Percentiles rank a stretch among this genome's conserved stretches.
These are phyloP conservation scores for Fomitopsis pinicola DNA, from an alignment of 1,284 basidiomycete species.

Conservation along the genomic window DNA sequence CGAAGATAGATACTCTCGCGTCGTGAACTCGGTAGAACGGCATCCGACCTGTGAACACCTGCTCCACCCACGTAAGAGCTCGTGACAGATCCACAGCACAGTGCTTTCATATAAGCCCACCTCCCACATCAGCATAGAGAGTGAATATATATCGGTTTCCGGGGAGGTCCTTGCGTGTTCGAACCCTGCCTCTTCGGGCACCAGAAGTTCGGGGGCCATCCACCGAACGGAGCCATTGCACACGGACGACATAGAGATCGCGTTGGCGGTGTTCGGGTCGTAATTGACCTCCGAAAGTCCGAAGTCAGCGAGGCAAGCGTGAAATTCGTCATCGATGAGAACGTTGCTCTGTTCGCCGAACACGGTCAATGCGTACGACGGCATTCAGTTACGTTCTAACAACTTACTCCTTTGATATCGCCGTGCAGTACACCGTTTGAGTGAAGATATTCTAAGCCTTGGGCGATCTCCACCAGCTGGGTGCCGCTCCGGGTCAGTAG, in stretches of 20 bases:
- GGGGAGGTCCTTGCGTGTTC: neutral
- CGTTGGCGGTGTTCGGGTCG: conserved; percentile 4
- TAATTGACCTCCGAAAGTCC: conserved; percentile 5
- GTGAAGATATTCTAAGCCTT: conserved; percentile 9
- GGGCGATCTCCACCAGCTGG: conserved; percentile 7
- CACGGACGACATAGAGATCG: neutral
- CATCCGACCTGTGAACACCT: neutral
- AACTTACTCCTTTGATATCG: conserved; percentile 8
- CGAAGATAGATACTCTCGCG: neutral
- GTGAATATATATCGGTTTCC: neutral
- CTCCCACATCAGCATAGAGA: conserved; percentile 1
- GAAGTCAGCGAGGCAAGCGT: conserved; percentile 8
- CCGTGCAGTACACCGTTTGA: conserved; percentile 6
- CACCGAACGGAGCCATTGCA: conserved; percentile 5
- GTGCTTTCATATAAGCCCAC: neutral
- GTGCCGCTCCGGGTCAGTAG: too few species aligned
- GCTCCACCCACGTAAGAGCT: neutral
- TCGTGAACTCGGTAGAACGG: neutral
- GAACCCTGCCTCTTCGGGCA: neutral
- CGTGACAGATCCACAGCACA: neutral
- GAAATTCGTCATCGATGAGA: conserved; percentile 1
- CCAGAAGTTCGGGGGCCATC: conserved; percentile 7
- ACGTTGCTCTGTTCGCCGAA: conserved; percentile 1
- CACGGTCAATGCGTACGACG: neutral
- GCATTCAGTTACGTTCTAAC: neutral